These are phyloP conservation scores for Castanospermum australe DNA, from an alignment of 306 rosid species.

Conservation along the genomic window DNA sequence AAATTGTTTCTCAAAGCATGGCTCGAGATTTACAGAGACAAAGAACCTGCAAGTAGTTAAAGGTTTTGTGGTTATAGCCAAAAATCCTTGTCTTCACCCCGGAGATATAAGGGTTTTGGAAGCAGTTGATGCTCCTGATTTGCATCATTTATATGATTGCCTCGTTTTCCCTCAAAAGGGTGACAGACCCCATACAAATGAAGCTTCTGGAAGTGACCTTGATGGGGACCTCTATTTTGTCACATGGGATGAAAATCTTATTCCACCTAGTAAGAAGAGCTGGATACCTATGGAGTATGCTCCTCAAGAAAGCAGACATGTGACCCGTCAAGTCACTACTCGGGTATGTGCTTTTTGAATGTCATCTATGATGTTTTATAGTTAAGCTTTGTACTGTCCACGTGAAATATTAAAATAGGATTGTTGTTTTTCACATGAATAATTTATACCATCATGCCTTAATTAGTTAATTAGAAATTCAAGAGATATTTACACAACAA, in stretches of 20 bases:
- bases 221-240: slow-evolving; percentile 93
- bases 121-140: slow-evolving; percentile 77
- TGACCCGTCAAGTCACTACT: slow-evolving; percentile 33
- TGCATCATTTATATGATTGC: slow-evolving; percentile 82
- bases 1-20: slow-evolving; percentile 82
- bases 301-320: slow-evolving; percentile 42
- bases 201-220: slow-evolving; percentile 98
- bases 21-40: slow-evolving; percentile 58
- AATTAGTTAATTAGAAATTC: slow-evolving; percentile 7
- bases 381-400: slow-evolving; percentile 1
- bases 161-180: slow-evolving; percentile 91
- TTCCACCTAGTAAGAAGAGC: slow-evolving; percentile 88
- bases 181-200: slow-evolving; percentile 84
- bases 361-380: slow-evolving; percentile 12
- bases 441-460: background rate
- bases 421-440: slow-evolving; percentile 8
- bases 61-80: slow-evolving; percentile 71
- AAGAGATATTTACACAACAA: background rate
- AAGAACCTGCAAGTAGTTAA: slow-evolving; percentile 54
- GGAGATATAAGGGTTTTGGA: slow-evolving; percentile 86
- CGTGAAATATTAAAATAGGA: background rate
- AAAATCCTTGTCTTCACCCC: slow-evolving; percentile 94
- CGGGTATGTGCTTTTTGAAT: slow-evolving; percentile 41
- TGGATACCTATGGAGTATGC: slow-evolving; percentile 69
- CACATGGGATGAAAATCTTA: slow-evolving; percentile 85